These are phyloP conservation scores for Penicillium canescens DNA, from an alignment of 495 filamentous ascomycete species.

Conservation along the genomic window DNA sequence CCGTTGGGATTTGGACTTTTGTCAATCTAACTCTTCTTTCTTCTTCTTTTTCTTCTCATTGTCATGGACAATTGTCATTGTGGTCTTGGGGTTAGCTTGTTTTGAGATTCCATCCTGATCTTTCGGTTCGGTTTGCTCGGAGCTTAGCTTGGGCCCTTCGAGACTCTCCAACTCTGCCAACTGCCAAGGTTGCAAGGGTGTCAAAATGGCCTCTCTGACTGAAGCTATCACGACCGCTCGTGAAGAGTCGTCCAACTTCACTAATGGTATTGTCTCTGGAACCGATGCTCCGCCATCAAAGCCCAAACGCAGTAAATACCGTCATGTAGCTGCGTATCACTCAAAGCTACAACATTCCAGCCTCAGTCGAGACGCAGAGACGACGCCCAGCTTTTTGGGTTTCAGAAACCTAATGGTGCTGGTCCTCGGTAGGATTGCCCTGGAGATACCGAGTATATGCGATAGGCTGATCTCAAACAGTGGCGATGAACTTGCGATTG, in stretches of 20 bases:
- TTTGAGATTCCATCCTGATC: not conserved
- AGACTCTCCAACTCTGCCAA: not conserved
- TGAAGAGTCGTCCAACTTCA: constrained; percentile 9
- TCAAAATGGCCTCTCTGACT: constrained; percentile 21
- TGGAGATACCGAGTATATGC: not conserved
- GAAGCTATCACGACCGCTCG: constrained; percentile 13
- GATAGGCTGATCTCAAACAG: constrained; percentile 40
- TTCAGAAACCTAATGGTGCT: constrained; percentile 97
- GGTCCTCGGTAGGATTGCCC: constrained; percentile 64
- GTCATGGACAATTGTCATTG: not conserved
- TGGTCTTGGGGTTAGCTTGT: not conserved
- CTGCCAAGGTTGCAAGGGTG: not conserved
- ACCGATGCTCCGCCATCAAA: constrained; percentile 9
- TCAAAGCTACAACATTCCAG: constrained; percentile 69
- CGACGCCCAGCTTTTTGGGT: constrained; percentile 80
- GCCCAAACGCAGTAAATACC: constrained; percentile 62
- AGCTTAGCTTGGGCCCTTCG: not conserved
- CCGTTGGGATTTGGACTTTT: not conserved
- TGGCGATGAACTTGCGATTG: constrained; percentile 89
- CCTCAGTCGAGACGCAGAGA: constrained; percentile 76
- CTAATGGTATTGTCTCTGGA: constrained; percentile 8
- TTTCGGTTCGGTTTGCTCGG: not conserved
- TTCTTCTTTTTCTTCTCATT: not conserved
- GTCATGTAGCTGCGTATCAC: constrained; percentile 86
- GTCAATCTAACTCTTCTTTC: not conserved